Percentiles rank a stretch among this genome's conserved stretches.
Evolutionary conservation across 148 eudicot genomes (phyloP).

Genomic region (Rhododendron kiyosumense): DNA sequence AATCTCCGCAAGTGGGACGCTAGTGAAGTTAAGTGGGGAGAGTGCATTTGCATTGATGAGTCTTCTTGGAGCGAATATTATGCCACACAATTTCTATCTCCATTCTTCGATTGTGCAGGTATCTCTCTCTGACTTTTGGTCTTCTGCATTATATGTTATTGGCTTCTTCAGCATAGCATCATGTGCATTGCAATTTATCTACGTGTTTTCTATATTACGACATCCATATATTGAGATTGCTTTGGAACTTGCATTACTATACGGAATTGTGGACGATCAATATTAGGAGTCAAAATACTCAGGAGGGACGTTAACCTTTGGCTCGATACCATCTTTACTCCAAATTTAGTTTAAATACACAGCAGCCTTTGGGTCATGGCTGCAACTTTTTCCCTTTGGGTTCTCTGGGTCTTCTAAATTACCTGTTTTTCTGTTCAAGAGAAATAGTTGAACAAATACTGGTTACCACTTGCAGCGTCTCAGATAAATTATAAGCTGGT

Average conservation of each 20-base stretch:
- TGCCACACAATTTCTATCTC: slow-evolving; percentile 94
- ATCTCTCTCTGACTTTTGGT: slow-evolving; percentile 10
- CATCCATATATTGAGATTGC: not conserved
- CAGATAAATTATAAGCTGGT: not conserved
- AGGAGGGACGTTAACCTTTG: not conserved
- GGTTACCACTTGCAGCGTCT: not conserved
- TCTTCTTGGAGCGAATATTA: slow-evolving; percentile 85
- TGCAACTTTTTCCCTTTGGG: not conserved
- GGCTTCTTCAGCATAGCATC: not conserved
- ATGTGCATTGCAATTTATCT: not conserved
- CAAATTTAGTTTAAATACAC: not conserved
- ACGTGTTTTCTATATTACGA: not conserved
- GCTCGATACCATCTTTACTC: not conserved
- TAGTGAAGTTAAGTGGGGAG: slow-evolving; percentile 74
- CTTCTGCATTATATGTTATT: not conserved
- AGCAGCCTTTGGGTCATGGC: not conserved
- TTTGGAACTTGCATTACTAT: not conserved
- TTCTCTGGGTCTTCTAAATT: not conserved
- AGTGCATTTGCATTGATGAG: slow-evolving; percentile 85
- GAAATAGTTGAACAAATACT: not conserved
- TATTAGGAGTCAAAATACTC: no score
- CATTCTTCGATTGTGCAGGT: slow-evolving; percentile 94
- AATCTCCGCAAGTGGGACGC: slow-evolving; percentile 39
- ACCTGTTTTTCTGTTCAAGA: not conserved
- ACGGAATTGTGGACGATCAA: not conserved